Base-by-base conservation (phyloP, 2,329 filamentous ascomycete species). In the Stagonosporopsis chrysanthemi region DNA sequence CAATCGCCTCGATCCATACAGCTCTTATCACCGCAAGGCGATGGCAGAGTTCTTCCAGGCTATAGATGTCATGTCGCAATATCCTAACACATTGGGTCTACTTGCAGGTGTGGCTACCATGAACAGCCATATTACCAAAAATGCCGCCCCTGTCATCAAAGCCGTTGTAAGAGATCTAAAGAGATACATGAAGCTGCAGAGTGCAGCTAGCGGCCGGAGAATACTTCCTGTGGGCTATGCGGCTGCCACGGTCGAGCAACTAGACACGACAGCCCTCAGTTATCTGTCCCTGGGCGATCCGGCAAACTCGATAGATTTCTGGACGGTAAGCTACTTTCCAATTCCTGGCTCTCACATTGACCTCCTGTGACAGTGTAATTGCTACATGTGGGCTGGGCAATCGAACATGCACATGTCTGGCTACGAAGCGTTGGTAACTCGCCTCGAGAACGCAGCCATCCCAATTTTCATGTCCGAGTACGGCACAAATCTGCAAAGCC, bases 401-500 rank as follows among this genome's bases (percentile, higher is more conserved):
- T 50, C 56, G 7, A 42, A 33, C 36, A 36, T 53, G 50, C 38
- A 29, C 15, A 26, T 38, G 8, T 58, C 56, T n/a, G 56, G 56
- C 28, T 58, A 58, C 5, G 26, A 38, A 6, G n/a, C 3, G 1
- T 38, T 53, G 9, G n/a, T 50, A 5, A 15, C n/a, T 8, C 43
- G 36, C n/a, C 35, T 58, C 6, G 35, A 46, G n/a, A 28, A 35
- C 17, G 51, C 43, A 17, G 40, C 53, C 5, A 29, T 56, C 39
- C 60, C 57, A 2, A 50, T 62, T 3, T 22, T 62, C 47, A 48
- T 62, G 22, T 60, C 60, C 9, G 53, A 60, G 52, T 62, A 62
- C n/a, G 56, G 53, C 4, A 44, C 36, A 2, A 55, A 40, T 24
- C 29, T 44, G 26, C 43, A 28, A 11, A 14, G 39, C 0, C 53